A percentile compares a stretch with the other conserved stretches of the same genome.
These are phyloP conservation scores for Favolaschia claudopus DNA, from an alignment of 768 basidiomycete species.

Conservation along the genomic window DNA sequence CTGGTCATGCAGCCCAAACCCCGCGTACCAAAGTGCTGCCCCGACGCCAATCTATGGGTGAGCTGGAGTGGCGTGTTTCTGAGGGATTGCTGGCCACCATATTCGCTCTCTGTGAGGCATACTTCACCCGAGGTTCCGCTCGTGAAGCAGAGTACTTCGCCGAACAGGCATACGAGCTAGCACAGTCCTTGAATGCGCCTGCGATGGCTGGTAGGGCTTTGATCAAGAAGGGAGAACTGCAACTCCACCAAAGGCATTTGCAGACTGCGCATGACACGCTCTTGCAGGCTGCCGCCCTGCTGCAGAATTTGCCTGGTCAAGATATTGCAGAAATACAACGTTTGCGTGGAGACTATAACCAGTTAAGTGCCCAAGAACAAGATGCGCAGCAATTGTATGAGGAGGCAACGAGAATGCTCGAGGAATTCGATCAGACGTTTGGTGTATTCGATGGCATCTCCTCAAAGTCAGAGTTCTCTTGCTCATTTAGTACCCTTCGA, in stretches of 20 bases:
- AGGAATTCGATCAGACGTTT: constrained; percentile 66
- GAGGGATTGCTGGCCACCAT: constrained; percentile 74
- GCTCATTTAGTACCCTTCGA: constrained; percentile 4
- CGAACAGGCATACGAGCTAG: constrained; percentile 78
- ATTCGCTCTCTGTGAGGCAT: constrained; percentile 69
- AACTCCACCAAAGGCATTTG: constrained; percentile 66
- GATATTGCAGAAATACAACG: constrained; percentile 67
- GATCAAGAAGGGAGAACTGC: constrained; percentile 72
- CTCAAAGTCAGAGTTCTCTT: constrained; percentile 42
- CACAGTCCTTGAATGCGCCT: constrained; percentile 70
- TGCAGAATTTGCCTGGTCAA: constrained; percentile 56
- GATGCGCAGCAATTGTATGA: constrained; percentile 64
- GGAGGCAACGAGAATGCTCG: constrained; percentile 63
- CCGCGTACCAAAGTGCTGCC: constrained; percentile 36
- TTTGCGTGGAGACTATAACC: constrained; percentile 62
- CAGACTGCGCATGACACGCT: constrained; percentile 66
- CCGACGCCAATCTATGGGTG: constrained; percentile 51
- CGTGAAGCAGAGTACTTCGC: constrained; percentile 88
- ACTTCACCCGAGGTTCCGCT: constrained; percentile 78
- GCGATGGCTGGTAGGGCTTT: constrained; percentile 71
- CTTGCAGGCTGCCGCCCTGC: constrained; percentile 52
- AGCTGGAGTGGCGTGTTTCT: constrained; percentile 78
- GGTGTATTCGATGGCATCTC: constrained; percentile 55
- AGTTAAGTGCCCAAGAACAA: constrained; percentile 45
- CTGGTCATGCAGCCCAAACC: constrained; percentile 25